Base-by-base conservation (phyloP, 2,329 filamentous ascomycete species). In the Cercospora citrullina region DNA sequence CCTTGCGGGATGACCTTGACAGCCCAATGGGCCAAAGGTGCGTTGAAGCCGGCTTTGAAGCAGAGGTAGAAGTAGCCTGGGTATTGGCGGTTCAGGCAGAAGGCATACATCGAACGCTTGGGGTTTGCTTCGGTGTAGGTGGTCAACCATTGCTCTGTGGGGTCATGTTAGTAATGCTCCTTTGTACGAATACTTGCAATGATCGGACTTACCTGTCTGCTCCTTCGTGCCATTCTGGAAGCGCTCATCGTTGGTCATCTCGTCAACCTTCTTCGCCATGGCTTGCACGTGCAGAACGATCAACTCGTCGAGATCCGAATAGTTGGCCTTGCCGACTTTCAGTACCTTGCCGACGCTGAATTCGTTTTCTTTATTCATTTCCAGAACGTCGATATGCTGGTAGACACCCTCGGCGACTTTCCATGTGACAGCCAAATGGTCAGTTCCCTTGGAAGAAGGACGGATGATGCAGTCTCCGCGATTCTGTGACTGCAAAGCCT, bases 91-190 rank as follows among this genome's bases (percentile, higher is more conserved):
- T 98, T 93, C 78, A 97, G 90, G 85, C 94, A 98, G 85, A 99
- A 98, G 57, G 92, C 91, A 80, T 99, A 99, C 73, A 93, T 91
- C 69, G 92, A 96, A 70, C 94, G 92, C 77, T 90, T 94, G 10
- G 95, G 94, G 80, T 99, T 98, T 79, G 95, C 95, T 78, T 95
- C 91, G 76, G 94, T 95, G 82, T 98, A 99, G 10, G 93, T 97
- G 33, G 91, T 92, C 73, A 99, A 86, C 94, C 95, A 99, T 86
- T 91, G 90, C 81, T 97, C 94, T 97, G 79, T 69, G 45, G 60
- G 16, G 21, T 23, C 21, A 65, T 39, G 64, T 72, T 48, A 72
- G 70, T 31, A 18, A 55, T 26, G 23, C 4, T 2, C 23, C 21
- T 23, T 2, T 12, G 12, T 8, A 28, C 23, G 4, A 18, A 10